Percentiles rank a stretch among this genome's conserved stretches.
Evolutionary conservation across 2,329 filamentous ascomycete genomes (phyloP).

Genomic region (Cladophialophora carrionii): DNA sequence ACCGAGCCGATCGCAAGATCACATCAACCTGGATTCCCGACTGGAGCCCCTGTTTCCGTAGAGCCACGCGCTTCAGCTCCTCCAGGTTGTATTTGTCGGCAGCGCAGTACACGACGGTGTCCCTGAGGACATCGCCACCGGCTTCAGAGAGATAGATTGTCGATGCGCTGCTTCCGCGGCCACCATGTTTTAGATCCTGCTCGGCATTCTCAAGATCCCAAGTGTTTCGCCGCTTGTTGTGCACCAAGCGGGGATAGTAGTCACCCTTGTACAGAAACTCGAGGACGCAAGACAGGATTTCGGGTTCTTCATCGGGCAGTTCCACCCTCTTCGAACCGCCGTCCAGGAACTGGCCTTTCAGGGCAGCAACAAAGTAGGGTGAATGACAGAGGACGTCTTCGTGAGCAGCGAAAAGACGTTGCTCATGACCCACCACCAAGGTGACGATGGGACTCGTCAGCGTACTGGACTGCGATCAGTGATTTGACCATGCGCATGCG

Average conservation of each 20-base stretch:
- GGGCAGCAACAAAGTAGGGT: slow-evolving; percentile 76
- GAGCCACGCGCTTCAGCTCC: slow-evolving; percentile 85
- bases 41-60: slow-evolving; percentile 94
- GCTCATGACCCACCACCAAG: slow-evolving; percentile 78
- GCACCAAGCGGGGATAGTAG: slow-evolving; percentile 87
- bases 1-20: slow-evolving; percentile 89
- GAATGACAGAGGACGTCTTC: slow-evolving; percentile 87
- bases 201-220: slow-evolving; percentile 82
- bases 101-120: slow-evolving; percentile 91
- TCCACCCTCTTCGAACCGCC: slow-evolving; percentile 72
- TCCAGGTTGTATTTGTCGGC: slow-evolving; percentile 89
- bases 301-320: slow-evolving; percentile 77
- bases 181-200: slow-evolving; percentile 59
- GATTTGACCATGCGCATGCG: background rate
- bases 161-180: slow-evolving; percentile 68
- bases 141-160: slow-evolving; percentile 77
- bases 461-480: slow-evolving; percentile 44
- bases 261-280: slow-evolving; percentile 97
- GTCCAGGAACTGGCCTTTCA: slow-evolving; percentile 70
- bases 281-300: slow-evolving; percentile 89
- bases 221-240: slow-evolving; percentile 81
- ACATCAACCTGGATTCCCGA: slow-evolving; percentile 88
- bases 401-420: slow-evolving; percentile 90
- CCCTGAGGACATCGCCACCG: slow-evolving; percentile 77
- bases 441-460: slow-evolving; percentile 78